Base-by-base conservation (phyloP, 345 rosid genomes). In the Eucalyptus erythrocorys region DNA sequence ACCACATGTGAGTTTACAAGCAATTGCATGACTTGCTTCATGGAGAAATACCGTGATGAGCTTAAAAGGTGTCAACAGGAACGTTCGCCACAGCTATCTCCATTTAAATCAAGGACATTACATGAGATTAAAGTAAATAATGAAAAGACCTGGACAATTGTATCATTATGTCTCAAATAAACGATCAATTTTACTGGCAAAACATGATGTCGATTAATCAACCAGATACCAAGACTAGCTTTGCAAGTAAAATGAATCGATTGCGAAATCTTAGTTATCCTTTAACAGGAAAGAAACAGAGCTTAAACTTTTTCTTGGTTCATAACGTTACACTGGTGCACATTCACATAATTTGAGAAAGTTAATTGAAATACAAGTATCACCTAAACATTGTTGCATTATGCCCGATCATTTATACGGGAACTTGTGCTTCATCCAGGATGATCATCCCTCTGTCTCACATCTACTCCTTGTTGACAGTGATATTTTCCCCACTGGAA, bases 1-100 rank as follows among this genome's bases (percentile, higher is more conserved):
- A 85, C 99, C 99, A 91, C 99, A 98, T 3, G 99, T 98, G 92
- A 98, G 99, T 92, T 91, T 98, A 92, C 99, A 97, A 88, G 99
- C 99, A 88, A 96, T 92, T 10, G 99, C 99, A 93, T 98, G 99
- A 92, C 99, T 98, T 26, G 96, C 99, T 93, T 98, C 99, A 66
- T 97, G 99, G 85, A 98, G 89, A 91, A 97, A 98, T 48, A 98
- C 99, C 4, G 99, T 97, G 87, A 98, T 98, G 89, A 97, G 98
- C 97, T 98, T 98, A 90, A 97, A 97, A 27, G 99, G 99, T 27
- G 94, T 95, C 93, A 98, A 88, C 8, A 98, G 90, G 30, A 98
- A 86, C 13, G 99, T 98, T 93, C 99, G 95, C 99, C 99, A 98
- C 79, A 96, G 93, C 99, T 97, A 91, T 45, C 51, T 57, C 87